Base-by-base conservation (phyloP, 2,329 filamentous ascomycete species). In the Nemania bipapillata region DNA sequence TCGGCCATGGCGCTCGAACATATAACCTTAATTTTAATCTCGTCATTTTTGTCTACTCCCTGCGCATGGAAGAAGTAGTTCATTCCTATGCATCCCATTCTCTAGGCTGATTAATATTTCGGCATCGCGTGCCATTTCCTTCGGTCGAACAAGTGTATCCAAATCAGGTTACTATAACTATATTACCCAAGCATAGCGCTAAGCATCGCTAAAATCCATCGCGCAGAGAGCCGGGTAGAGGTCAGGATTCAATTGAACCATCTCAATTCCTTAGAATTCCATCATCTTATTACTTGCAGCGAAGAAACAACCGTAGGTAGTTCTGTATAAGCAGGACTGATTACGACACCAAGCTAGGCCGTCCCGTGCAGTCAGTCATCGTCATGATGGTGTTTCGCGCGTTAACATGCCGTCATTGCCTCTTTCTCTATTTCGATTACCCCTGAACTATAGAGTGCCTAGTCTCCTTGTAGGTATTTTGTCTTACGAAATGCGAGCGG, bases 41-140 rank as follows among this genome's bases (percentile, higher is more conserved):
- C 3, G 20, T 2, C 20, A 49, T 12, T 12, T 49, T 15, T 7
- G 6, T 26, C 8, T 26, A 22, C 3, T 9, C 9, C 20, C 45
- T 20, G 9, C 45, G 7, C 20, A 49, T 50, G 22, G 24, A n/a
- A 47, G 35, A 6, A 12, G 35, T 12, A 40, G 35, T 40, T 17
- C 15, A 45, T n/a, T n/a, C 40, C n/a, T n/a, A n/a, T n/a, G n/a
- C 40, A n/a, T n/a, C 5, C 17, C 40, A 45, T 45, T 15, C 17
- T 15, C 35, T 37, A n/a, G 11, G 57, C 49, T 60, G 57, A 50
- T 28, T 60, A 60, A 54, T 62, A 45, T 17, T 5, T 62, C 58
- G 58, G 49, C 32, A 28, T 32, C 58, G 49, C 32, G 32, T 17
- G 15, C 47, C 4, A 26, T 28, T 50, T 6, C 28, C 4, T 50